Conservation (phyloP, 371 early-diverging fungal genomes). For the Mucor ambiguus region DNA sequence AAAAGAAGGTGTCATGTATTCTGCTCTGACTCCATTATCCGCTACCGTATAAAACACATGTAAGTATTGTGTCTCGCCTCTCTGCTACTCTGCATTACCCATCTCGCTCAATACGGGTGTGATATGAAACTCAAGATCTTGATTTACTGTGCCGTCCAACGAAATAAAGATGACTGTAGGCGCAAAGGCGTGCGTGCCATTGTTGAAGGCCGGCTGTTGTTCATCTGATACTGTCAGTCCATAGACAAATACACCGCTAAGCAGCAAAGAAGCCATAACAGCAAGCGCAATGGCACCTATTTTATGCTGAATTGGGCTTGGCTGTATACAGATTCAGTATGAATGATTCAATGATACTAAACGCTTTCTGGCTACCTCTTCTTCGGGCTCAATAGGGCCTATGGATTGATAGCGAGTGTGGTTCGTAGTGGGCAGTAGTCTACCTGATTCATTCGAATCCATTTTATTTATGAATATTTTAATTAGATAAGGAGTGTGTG, state of each 20-base stretch:
- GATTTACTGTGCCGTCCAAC: conserved; percentile 88
- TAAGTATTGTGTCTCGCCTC: background rate
- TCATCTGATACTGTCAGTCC: conserved; percentile 1
- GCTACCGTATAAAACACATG: conserved; percentile 24
- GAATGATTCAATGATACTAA: background rate
- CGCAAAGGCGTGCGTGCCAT: conserved; percentile 73
- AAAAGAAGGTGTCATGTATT: conserved; percentile 78
- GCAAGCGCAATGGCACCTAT: conserved; percentile 1
- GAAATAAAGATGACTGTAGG: conserved; percentile 85
- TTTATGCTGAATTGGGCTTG: background rate
- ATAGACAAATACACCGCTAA: conserved; percentile 11
- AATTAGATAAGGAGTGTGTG: conserved; percentile 1
- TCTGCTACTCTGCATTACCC: conserved; percentile 35
- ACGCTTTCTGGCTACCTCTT: conserved; percentile 1
- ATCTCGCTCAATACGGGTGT: conserved; percentile 73
- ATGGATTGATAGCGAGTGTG: conserved; percentile 31
- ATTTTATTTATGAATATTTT: background rate
- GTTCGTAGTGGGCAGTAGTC: conserved; percentile 9
- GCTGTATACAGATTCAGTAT: background rate
- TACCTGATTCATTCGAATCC: background rate
- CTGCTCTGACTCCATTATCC: conserved; percentile 54
- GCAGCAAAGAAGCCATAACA: conserved; percentile 4
- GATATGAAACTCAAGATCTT: conserved; percentile 75
- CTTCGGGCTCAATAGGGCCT: conserved; percentile 27
- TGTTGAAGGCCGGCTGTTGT: conserved; percentile 32